Conservation (phyloP, 2,329 filamentous ascomycete genomes). For the Dactylellina haptotyla region DNA sequence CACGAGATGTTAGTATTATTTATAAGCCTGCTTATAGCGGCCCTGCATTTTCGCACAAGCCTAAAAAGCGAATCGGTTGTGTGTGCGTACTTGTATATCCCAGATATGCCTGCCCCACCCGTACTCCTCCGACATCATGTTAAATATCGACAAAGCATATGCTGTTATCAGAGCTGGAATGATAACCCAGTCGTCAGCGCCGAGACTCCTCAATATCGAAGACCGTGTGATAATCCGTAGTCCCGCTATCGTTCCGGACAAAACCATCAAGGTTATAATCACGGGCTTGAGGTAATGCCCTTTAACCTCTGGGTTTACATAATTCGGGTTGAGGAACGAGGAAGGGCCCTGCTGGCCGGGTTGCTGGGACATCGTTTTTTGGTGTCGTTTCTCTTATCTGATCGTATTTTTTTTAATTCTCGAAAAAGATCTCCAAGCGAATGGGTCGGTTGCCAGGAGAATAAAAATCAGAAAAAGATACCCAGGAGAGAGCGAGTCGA, state of each 20-base stretch:
- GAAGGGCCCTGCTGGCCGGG: conserved; percentile 20
- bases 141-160: conserved; percentile 46
- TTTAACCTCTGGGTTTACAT: conserved; percentile 45
- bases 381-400: not conserved
- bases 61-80: not conserved
- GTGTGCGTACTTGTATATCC: conserved; percentile 42
- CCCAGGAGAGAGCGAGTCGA: not conserved
- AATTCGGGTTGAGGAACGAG: conserved; percentile 42
- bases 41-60: too few species aligned
- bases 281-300: conserved; percentile 49
- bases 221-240: conserved; percentile 52
- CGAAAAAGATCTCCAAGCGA: not conserved
- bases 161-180: conserved; percentile 45
- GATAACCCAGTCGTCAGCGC: conserved; percentile 49
- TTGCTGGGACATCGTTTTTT: conserved; percentile 25
- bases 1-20: not conserved
- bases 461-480: not conserved
- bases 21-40: too few species aligned
- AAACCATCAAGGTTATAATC: conserved; percentile 49
- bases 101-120: conserved; percentile 53
- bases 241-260: conserved; percentile 48
- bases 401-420: not conserved
- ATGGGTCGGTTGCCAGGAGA: not conserved
- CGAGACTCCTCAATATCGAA: conserved; percentile 44
- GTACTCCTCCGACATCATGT: conserved; percentile 45